Evolutionary conservation across 2,329 filamentous ascomycete genomes (phyloP).

Genomic region (Cadophora sp.): DNA sequence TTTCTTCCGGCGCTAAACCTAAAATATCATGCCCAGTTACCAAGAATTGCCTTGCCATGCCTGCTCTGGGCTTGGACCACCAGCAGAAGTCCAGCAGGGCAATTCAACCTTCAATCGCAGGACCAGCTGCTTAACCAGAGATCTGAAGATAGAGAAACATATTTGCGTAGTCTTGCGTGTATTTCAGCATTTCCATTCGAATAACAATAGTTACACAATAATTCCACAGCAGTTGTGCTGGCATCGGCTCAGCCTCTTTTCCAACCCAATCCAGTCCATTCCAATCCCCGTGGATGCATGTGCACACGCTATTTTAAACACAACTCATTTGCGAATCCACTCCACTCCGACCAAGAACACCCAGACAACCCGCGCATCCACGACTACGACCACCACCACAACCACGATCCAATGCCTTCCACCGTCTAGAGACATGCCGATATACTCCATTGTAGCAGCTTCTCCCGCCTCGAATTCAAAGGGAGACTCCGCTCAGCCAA

Average conservation of each 20-base stretch:
- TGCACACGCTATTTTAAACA: slow-evolving; percentile 22
- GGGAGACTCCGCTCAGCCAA: slow-evolving; percentile 23
- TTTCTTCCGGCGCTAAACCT: slow-evolving; percentile 1
- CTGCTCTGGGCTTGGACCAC: not conserved
- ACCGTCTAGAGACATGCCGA: slow-evolving; percentile 29
- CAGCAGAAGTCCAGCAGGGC: not conserved
- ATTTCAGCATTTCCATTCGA: not conserved
- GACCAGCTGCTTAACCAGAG: not conserved
- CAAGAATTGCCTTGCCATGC: slow-evolving; percentile 1
- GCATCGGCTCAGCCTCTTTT: slow-evolving; percentile 15
- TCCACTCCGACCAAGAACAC: slow-evolving; percentile 6
- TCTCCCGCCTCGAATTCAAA: slow-evolving; percentile 12
- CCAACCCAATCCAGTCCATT: not conserved
- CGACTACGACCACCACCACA: not conserved
- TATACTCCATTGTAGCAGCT: slow-evolving; percentile 31
- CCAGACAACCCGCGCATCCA: slow-evolving; percentile 12
- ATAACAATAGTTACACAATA: not conserved
- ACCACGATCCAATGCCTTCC: not conserved
- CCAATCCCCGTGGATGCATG: slow-evolving; percentile 11
- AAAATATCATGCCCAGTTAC: not conserved
- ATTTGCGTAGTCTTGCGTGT: not conserved
- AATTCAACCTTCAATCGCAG: not conserved
- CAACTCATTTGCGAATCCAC: slow-evolving; percentile 21
- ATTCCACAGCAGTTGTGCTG: slow-evolving; percentile 6
- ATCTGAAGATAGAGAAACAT: not conserved